Conservation (phyloP, 495 filamentous ascomycete genomes). For the Lineolata rhizophorae region DNA sequence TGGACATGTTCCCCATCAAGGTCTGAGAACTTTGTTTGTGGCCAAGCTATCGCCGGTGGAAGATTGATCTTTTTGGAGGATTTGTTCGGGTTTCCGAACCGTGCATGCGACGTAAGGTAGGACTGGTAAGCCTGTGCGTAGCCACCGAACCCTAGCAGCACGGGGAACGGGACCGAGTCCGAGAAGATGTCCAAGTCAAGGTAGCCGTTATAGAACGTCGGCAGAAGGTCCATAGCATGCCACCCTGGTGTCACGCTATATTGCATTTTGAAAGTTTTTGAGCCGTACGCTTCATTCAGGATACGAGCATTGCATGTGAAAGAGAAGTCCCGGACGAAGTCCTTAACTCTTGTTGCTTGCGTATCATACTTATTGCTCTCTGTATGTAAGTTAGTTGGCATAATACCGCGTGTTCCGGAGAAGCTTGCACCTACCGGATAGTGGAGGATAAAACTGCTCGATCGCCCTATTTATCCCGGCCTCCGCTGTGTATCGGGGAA, state of each 20-base stretch:
- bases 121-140: neutral
- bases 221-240: neutral
- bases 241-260: neutral
- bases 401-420: too few relatives aligned
- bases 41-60: neutral
- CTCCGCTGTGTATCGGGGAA: neutral
- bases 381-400: too few relatives aligned
- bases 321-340: neutral
- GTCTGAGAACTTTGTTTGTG: neutral
- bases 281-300: neutral
- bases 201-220: neutral
- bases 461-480: neutral
- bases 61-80: neutral
- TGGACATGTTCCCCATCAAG: neutral
- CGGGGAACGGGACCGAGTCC: neutral
- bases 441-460: neutral
- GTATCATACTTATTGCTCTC: neutral
- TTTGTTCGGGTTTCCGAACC: neutral
- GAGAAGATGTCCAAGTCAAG: neutral
- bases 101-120: neutral
- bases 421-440: too few relatives aligned
- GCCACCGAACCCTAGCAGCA: neutral
- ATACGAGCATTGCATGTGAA: neutral
- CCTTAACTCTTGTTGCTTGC: neutral
- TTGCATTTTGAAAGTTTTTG: neutral